Percentiles rank a stretch among this genome's conserved stretches.
phyloP scores from a whole-genome alignment of 768 basidiomycete genomes.

The Mrakia frigida region DNA sequence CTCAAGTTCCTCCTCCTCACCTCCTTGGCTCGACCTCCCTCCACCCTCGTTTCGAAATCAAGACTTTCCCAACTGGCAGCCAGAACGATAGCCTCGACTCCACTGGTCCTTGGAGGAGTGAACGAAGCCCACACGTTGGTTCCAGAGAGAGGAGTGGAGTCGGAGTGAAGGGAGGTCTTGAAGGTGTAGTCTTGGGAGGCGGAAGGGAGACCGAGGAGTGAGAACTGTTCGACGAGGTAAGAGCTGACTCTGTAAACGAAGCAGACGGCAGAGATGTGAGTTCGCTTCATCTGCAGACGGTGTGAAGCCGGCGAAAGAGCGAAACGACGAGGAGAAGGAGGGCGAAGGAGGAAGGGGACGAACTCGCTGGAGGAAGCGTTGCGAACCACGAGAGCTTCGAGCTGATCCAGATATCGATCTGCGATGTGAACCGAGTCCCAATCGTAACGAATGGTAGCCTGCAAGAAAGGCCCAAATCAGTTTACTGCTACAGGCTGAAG shows the following conservation, averaged over 20 bases:
- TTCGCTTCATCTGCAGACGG: background rate
- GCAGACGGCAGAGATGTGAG: background rate
- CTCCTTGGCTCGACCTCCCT: background rate
- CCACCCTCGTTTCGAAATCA: conserved; percentile 24
- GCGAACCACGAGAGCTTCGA: conserved; percentile 59
- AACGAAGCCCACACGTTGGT: conserved; percentile 78
- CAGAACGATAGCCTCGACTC: conserved; percentile 84
- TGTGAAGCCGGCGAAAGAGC: background rate
- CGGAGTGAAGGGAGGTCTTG: conserved; percentile 42
- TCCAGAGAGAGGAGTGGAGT: conserved; percentile 49
- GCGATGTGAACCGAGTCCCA: conserved; percentile 87
- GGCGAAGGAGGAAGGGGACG: conserved; percentile 41
- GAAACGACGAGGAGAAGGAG: background rate
- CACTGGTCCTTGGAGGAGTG: conserved; percentile 81
- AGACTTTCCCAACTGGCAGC: conserved; percentile 83
- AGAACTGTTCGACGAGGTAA: conserved; percentile 61
- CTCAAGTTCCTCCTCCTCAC: conserved; percentile 60
- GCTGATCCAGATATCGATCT: conserved; percentile 66
- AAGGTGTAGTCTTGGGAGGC: conserved; percentile 67
- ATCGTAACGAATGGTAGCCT: conserved; percentile 88
- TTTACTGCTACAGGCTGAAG: background rate
- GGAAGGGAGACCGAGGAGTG: conserved; percentile 65
- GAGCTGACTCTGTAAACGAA: conserved; percentile 56
- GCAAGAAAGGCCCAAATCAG: background rate
- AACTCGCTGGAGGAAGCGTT: conserved; percentile 70